Base-by-base conservation (phyloP, 495 filamentous ascomycete species). In the Aspergillus affinis region DNA sequence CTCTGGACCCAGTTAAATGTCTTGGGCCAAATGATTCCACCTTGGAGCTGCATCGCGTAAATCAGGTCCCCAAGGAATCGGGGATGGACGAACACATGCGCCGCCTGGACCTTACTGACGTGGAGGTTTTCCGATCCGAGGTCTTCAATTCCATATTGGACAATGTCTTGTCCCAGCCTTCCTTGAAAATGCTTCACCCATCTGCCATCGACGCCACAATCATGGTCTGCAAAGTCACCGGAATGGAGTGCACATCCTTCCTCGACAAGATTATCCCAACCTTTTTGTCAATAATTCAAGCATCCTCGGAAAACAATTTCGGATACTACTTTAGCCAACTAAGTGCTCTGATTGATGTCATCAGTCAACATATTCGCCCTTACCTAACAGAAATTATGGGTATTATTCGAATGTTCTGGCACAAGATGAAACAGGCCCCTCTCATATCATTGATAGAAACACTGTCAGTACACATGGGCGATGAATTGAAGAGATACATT, bases 41-140 rank as follows among this genome's bases (percentile, higher is more conserved):
- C 30, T 75, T 77, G 10, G 80, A 78, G 65, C 69, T 81, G 67
- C 80, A 80, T 47, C 74, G 79, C 59, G 78, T 80, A 60, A 79
- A 80, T 47, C 78, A 85, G 56, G 78, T 81, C 26, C 83, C 89
- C 58, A 78, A 78, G 26, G 83, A 93, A 55, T 95, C 92, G 13
- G 94, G 98, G 76, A 94, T 98, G 50, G 92, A 92, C 12, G 80
- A 97, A 19, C 96, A 98, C 77, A 98, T 99, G 92, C 89, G 88
- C 60, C 92, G 93, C 9, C 82, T 97, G 17, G 97, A 92, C 2
- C 94, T 95, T 1, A 96, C 91, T 0, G 93, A 91, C 59, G 94
- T 98, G 66, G 94, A 99, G 59, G 97, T 98, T 67, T 98, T 96
- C 67, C 93, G 94, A 4, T 98, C 94, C 0, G 92, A 98, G 18